phyloP scores from a whole-genome alignment of 2,329 filamentous ascomycete genomes.

The Sphaerulina musiva region DNA sequence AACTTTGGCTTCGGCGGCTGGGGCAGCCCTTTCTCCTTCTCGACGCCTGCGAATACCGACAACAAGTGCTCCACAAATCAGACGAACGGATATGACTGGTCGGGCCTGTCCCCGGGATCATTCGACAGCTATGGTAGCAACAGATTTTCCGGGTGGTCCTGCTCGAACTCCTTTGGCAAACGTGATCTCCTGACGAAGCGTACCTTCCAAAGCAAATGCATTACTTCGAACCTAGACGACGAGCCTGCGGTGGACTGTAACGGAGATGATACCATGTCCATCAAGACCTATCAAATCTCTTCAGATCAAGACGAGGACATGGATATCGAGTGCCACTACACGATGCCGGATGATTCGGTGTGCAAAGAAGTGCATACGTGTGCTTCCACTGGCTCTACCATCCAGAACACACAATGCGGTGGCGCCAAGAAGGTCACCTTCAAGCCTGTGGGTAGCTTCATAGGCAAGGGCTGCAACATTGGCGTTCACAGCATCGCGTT shows the following conservation, averaged over 20 bases:
- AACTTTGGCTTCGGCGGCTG: constrained; percentile 38
- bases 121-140: constrained; percentile 66
- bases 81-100: constrained; percentile 65
- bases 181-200: constrained; percentile 49
- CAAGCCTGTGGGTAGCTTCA: constrained; percentile 37
- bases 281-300: constrained; percentile 65
- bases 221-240: constrained; percentile 43
- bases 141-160: constrained; percentile 66
- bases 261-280: constrained; percentile 58
- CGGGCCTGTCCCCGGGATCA: constrained; percentile 52
- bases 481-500: constrained; percentile 69
- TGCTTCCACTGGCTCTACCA: constrained; percentile 58
- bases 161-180: constrained; percentile 56
- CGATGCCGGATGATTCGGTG: constrained; percentile 70
- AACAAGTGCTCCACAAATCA: constrained; percentile 72
- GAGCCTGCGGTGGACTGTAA: constrained; percentile 40
- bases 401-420: constrained; percentile 86
- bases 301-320: constrained; percentile 65
- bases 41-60: constrained; percentile 63
- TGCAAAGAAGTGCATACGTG: constrained; percentile 75
- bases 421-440: constrained; percentile 78
- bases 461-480: constrained; percentile 53
- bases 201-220: constrained; percentile 39
- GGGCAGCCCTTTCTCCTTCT: constrained; percentile 50
- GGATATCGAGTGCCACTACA: constrained; percentile 71